A percentile compares a stretch with the other conserved stretches of the same genome.
phyloP scores from a whole-genome alignment of 805 yeast genomes.

The Helenozyma rhizophorensis region DNA sequence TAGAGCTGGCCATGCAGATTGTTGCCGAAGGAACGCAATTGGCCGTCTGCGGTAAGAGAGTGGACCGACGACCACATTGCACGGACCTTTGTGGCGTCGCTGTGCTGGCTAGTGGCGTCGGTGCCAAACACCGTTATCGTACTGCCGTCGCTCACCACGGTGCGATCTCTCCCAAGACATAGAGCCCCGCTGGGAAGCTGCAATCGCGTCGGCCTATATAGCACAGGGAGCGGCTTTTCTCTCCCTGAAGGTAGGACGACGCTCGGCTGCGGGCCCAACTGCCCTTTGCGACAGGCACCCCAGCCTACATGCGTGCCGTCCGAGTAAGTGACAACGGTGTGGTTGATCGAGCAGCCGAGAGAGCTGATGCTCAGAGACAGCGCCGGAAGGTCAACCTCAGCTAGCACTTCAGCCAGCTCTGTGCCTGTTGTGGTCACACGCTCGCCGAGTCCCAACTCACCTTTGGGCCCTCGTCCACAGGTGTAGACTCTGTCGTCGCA shows the following conservation, averaged over 20 bases:
- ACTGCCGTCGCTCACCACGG: conserved; percentile 30
- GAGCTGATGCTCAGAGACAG: conserved; percentile 4
- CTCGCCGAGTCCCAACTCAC: conserved; percentile 62
- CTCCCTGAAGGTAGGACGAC: conserved; percentile 1
- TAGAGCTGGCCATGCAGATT: conserved; percentile 68
- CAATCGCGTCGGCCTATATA: conserved; percentile 23
- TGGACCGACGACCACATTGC: conserved; percentile 85
- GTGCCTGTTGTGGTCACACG: conserved; percentile 1
- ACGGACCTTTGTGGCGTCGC: conserved; percentile 22
- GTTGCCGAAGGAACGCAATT: conserved; percentile 59
- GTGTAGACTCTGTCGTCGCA: conserved; percentile 37
- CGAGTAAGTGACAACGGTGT: conserved; percentile 33
- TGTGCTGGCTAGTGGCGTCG: conserved; percentile 1
- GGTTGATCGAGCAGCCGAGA: conserved; percentile 42
- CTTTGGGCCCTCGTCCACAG: conserved; percentile 64
- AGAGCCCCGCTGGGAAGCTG: conserved; percentile 10
- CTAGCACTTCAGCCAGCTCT: conserved; percentile 1
- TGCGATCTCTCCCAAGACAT: conserved; percentile 57
- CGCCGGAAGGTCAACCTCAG: conserved; percentile 4
- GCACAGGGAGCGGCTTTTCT: conserved; percentile 11
- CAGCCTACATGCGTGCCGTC: conserved; percentile 53
- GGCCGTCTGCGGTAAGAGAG: conserved; percentile 4
- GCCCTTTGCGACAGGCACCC: conserved; percentile 68
- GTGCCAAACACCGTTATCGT: conserved; percentile 18
- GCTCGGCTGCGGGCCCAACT: conserved; percentile 26